Conservation (phyloP, 129 eudicot genomes). For the Flaveria bidentis region DNA sequence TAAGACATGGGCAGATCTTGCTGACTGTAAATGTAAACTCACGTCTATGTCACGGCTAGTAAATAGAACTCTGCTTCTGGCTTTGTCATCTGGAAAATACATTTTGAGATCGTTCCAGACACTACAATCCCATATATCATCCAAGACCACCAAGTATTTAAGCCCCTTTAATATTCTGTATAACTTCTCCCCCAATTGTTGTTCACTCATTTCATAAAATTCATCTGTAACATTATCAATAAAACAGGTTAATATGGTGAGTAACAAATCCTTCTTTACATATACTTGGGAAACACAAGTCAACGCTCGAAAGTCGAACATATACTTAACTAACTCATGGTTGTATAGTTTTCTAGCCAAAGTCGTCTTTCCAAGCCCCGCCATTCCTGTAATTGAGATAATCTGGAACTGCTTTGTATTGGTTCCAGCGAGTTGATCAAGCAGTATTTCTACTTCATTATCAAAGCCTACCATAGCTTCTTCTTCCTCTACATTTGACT, state of each 20-base stretch:
- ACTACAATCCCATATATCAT: conserved; percentile 33
- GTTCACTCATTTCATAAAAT: not conserved
- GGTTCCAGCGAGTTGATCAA: conserved; percentile 25
- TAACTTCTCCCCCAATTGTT: conserved; percentile 23
- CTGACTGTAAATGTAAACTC: conserved; percentile 1
- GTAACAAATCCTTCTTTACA: conserved; percentile 19
- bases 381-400: conserved; percentile 35
- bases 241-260: conserved; percentile 21
- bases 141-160: conserved; percentile 35
- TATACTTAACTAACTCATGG: conserved; percentile 18
- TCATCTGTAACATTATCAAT: not conserved
- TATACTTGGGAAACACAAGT: conserved; percentile 27
- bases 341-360: conserved; percentile 25
- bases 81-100: conserved; percentile 30
- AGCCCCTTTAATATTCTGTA: conserved; percentile 12
- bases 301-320: conserved; percentile 38
- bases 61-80: conserved; percentile 34
- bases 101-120: conserved; percentile 35
- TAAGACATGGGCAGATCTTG: conserved; percentile 11
- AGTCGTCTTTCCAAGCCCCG: conserved; percentile 36
- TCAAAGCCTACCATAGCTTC: conserved; percentile 36
- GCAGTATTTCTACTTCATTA: conserved; percentile 24
- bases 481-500: conserved; percentile 15
- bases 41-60: conserved; percentile 25
- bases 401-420: conserved; percentile 2